Conservation (phyloP, 208 protist genomes). For the Trypanosoma mega region DNA sequence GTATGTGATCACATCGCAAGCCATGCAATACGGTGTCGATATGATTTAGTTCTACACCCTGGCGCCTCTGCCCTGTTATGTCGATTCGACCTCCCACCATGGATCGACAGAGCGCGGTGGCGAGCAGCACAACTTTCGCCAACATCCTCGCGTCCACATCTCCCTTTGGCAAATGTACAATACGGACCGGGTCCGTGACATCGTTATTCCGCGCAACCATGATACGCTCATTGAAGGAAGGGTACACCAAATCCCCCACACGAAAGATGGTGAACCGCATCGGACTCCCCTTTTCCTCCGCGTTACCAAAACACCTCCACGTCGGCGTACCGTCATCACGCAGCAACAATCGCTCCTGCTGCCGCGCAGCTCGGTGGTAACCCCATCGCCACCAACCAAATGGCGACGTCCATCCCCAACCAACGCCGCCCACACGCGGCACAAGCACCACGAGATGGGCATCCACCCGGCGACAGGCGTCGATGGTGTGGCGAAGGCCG, state of each 20-base stretch:
- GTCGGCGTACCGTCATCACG: constrained; percentile 34
- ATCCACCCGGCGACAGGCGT: constrained; percentile 58
- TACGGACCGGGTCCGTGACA: constrained; percentile 31
- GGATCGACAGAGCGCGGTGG: constrained; percentile 51
- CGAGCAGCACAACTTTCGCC: constrained; percentile 47
- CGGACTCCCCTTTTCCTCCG: constrained; percentile 35
- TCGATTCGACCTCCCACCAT: constrained; percentile 62
- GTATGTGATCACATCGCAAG: constrained; percentile 6
- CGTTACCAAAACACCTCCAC: constrained; percentile 48
- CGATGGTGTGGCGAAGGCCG: constrained; percentile 47
- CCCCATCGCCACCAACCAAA: constrained; percentile 57
- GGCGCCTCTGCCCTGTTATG: constrained; percentile 40
- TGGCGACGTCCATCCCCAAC: constrained; percentile 51
- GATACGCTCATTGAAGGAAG: constrained; percentile 47
- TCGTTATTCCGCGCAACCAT: constrained; percentile 58
- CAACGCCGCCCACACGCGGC: constrained; percentile 55
- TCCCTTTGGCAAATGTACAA: constrained; percentile 29
- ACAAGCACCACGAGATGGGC: constrained; percentile 64
- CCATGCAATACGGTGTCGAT: constrained; percentile 40
- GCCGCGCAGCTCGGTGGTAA: constrained; percentile 49
- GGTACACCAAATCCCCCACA: constrained; percentile 60
- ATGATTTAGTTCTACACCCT: constrained; percentile 45
- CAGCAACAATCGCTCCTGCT: constrained; percentile 56
- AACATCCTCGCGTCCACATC: constrained; percentile 53
- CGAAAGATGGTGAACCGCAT: constrained; percentile 66